These are phyloP conservation scores for Fusarium scirpi DNA, from an alignment of 2,329 filamentous ascomycete species.

Conservation along the genomic window DNA sequence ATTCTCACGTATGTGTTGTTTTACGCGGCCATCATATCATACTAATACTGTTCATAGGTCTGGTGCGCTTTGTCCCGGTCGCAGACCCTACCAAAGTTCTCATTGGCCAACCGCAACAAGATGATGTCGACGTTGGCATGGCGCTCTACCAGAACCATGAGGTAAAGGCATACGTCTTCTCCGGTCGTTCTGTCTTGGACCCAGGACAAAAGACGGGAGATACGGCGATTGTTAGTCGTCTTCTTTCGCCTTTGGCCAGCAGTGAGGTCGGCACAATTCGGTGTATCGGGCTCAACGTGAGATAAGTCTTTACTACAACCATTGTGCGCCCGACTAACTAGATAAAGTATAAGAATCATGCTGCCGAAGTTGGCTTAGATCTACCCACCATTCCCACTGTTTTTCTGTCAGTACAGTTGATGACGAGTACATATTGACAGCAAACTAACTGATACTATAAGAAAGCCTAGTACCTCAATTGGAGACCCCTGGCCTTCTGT, in stretches of 20 bases:
- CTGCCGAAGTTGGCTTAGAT: conserved; percentile 62
- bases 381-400: conserved; percentile 67
- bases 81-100: neutral
- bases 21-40: too few species aligned
- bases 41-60: neutral
- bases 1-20: neutral
- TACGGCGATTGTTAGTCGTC: conserved; percentile 52
- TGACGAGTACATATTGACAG: neutral
- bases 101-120: neutral
- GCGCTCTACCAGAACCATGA: neutral
- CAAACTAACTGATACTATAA: neutral
- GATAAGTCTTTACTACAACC: neutral
- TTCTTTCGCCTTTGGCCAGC: conserved; percentile 58
- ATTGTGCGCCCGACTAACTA: neutral
- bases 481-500: conserved; percentile 65
- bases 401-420: conserved; percentile 56
- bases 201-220: conserved; percentile 64
- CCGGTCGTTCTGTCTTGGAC: conserved; percentile 66
- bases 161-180: conserved; percentile 59
- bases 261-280: conserved; percentile 64
- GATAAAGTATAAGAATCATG: conserved; percentile 51
- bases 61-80: neutral
- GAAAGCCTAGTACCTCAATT: conserved; percentile 65
- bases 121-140: neutral
- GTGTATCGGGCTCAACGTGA: conserved; percentile 67